Evolutionary conservation across 2,329 filamentous ascomycete species (phyloP), one percentile per base, ranked within the genome.

Genomic region (Neopestalotiopsis clavispora): DNA sequence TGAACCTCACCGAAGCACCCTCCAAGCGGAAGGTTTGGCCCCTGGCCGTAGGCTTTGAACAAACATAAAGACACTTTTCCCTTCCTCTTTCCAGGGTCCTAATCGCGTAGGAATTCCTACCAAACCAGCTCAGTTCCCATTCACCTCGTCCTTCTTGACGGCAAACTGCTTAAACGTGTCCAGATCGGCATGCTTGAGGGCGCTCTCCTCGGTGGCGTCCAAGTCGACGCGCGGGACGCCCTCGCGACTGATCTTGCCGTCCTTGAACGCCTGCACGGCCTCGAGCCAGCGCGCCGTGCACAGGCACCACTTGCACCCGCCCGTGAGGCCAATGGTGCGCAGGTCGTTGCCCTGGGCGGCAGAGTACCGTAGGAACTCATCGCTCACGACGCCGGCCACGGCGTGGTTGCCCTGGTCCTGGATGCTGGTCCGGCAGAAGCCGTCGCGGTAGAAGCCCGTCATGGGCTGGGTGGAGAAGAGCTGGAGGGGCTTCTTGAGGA

Each of bases 221-320:
- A 88, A 73, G 61, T 84, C 84, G 17, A 89, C 80, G 69, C 77
- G 76, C 5, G 76, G 78, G 40, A 80, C 78, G 12, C 76, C 74
- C 6, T 75, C 65, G 38, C 66, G 71, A 20, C 68, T 70, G 58
- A 79, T 71, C 42, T 81, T 80, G 57, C 84, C 84, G 13, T 79
- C 79, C 61, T 81, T 84, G 70, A 84, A 80, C 1, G 87, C 87
- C 67, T 87, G 81, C 70, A 88, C 85, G 1, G 88, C 89, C 76
- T 91, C 88, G 72, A 85, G 85, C 87, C 87, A 91, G 59, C 88
- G 78, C 12, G 78, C 80, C 2, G 87, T 88, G 74, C 89, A 91
- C 4, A 91, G 78, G 77, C 89, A 91, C 87, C 89, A 91, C 76
- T 86, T 88, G 74, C 88, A 90, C 7, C 89, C 88, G 13, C 81